Base-by-base conservation (phyloP, 306 rosid species). In the Medicago truncatula region DNA sequence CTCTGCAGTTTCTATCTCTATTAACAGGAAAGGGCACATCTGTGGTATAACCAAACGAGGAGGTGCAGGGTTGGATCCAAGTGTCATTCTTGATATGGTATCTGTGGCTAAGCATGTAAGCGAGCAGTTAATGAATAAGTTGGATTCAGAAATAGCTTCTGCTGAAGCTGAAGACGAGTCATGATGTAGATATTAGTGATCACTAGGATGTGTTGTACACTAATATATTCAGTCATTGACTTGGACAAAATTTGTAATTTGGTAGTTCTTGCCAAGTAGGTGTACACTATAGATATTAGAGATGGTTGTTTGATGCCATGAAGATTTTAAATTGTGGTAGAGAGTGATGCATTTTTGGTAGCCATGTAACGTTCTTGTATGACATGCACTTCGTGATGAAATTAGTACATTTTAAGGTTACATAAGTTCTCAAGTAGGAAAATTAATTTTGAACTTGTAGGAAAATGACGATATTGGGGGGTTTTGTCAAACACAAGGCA, bases 31-130 rank as follows among this genome's bases (percentile, higher is more conserved):
- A 53, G 93, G 96, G 39, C 87, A 83, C 75, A 76, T 94, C 2
- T 94, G 93, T 21, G 96, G 98, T 34, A 47, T 94, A 77, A 86
- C 88, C 36, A 94, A 94, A 85, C 88, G 96, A 21, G 96, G 96
- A 12, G 96, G 96, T 68, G 85, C 85, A 4, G 97, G 97, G 21
- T 40, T 92, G 25, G 96, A 92, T 85, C 95, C 96, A 50, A 94
- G 97, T 80, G 44, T 91, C 78, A 66, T 90, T 84, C 93, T 91
- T 38, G 98, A 94, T 88, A 94, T 91, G 95, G 78, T 88, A 28
- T 94, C 93, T 0, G 96, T 88, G 25, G 94, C 96, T 23, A 85
- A 82, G 84, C 86, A 87, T 76, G 92, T 88, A 7, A 89, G 93
- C 39, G 97, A 86, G 81, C 88, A 88, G 82, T 77, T 88, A 44